These are phyloP conservation scores for Blepharisma stoltei DNA, from an alignment of 73 alveolate genomes.

Conservation along the genomic window DNA sequence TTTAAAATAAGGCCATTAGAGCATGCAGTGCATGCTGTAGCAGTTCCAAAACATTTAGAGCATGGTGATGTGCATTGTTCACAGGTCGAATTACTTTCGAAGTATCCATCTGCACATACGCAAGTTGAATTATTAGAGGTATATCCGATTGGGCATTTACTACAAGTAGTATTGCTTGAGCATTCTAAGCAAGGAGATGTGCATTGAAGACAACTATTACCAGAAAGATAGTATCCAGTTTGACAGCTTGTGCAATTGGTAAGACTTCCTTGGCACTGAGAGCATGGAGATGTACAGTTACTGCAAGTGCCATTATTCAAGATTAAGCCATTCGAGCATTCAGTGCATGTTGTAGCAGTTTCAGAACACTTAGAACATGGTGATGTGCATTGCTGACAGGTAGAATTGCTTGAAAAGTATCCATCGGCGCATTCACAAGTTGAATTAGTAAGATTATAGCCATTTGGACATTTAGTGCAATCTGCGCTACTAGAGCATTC, in stretches of 20 bases:
- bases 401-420: too few species aligned
- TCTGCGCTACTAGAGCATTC: neutral
- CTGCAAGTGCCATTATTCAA: neutral
- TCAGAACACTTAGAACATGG: neutral
- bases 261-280: neutral
- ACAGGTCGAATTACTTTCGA: neutral
- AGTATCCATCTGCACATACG: neutral
- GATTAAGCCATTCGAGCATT: neutral
- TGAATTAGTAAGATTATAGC: neutral
- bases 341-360: constrained; percentile 18
- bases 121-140: neutral
- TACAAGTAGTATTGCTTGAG: too few species aligned
- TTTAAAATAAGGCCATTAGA: neutral
- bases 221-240: neutral
- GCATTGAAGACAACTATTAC: neutral
- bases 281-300: constrained; percentile 36
- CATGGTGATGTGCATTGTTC: neutral
- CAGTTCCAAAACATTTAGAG: neutral
- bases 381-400: neutral
- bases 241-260: constrained; percentile 6
- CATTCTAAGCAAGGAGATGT: neutral
- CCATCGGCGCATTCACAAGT: neutral
- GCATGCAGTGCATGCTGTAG: neutral
- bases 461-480: constrained; percentile 30
- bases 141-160: too few species aligned